These are phyloP conservation scores for Tarenaya hassleriana DNA, from an alignment of 345 rosid genomes.

Conservation along the genomic window DNA sequence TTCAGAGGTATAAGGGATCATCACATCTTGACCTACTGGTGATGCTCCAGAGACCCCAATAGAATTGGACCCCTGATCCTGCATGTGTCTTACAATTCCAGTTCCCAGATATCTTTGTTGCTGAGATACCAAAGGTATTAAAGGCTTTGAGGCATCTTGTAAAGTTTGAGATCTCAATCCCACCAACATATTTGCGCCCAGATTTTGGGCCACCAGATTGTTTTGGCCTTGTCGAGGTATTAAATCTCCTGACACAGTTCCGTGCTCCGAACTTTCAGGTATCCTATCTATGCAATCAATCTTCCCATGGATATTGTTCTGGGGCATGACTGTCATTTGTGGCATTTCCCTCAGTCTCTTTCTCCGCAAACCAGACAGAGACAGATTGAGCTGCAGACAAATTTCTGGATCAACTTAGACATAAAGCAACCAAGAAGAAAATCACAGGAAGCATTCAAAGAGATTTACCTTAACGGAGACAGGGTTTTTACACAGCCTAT, in stretches of 20 bases:
- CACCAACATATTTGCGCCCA: conserved; percentile 39
- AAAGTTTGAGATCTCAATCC: conserved; percentile 52
- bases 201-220: conserved; percentile 51
- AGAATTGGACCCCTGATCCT: conserved; percentile 55
- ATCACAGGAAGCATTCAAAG: conserved; percentile 3
- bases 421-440: conserved; percentile 21
- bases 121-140: conserved; percentile 43
- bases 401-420: conserved; percentile 20
- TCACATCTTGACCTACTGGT: conserved; percentile 62
- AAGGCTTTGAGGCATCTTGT: conserved; percentile 46
- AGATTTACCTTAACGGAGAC: conserved; percentile 51
- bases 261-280: conserved; percentile 58
- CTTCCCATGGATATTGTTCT: conserved; percentile 64
- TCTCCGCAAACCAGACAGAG: conserved; percentile 48
- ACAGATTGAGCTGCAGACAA: conserved; percentile 63
- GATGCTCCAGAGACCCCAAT: conserved; percentile 45
- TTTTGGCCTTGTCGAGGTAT: conserved; percentile 52
- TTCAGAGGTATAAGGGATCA: conserved; percentile 48
- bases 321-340: conserved; percentile 54
- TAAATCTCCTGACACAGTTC: conserved; percentile 44
- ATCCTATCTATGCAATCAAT: conserved; percentile 64
- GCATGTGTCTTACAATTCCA: conserved; percentile 53
- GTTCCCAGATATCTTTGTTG: conserved; percentile 47
- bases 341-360: conserved; percentile 68
- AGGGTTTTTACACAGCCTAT: conserved; percentile 55